Base-by-base conservation (phyloP, 2,329 filamentous ascomycete genomes). In the Monilinia polystroma region DNA sequence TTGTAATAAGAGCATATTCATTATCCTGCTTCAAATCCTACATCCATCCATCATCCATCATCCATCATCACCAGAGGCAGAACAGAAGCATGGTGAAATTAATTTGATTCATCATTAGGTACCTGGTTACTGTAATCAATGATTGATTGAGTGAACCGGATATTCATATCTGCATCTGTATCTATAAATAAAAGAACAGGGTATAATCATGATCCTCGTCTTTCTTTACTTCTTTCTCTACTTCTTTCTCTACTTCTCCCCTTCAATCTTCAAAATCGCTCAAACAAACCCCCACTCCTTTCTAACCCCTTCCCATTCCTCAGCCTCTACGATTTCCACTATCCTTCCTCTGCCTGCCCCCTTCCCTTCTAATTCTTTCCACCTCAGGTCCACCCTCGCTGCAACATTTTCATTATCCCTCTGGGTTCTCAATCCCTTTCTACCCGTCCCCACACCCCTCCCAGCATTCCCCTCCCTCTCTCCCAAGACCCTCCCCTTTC, bases 401-500 rank as follows among this genome's bases (percentile, higher is more conserved):
- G 71, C 71, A 14, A 73, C 26, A 35, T 66, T 68, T 2, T 69
- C 68, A 26, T 68, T 70, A 41, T 58, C 66, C 26, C 66, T 26
- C 7, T 20, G 14, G 2, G 4, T 71, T 54, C 32, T 59, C n/a
- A 35, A 62, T 67, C 3, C 70, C 68, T 45, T 70, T 68, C 49
- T 63, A 59, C 45, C 66, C 3, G 56, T 60, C 3, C 63, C 63
- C 68, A 55, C 70, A 16, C 70, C 74, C 29, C 66, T 68, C 4
- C 69, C 67, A 8, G 68, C 47, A 67, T 73, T 75, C 0, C 43
- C 51, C 64, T 75, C 72, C 7, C 70, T 70, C 58, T 75, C 71
- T 29, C 70, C 68, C 63, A 85, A 75, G 8, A 80, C 77, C 63
- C 76, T 75, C 3, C 81, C 81, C 79, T 87, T 88, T 73, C 81